These are phyloP conservation scores for Suhomyces bokatorum DNA, from an alignment of 1,139 yeast species.

Conservation along the genomic window DNA sequence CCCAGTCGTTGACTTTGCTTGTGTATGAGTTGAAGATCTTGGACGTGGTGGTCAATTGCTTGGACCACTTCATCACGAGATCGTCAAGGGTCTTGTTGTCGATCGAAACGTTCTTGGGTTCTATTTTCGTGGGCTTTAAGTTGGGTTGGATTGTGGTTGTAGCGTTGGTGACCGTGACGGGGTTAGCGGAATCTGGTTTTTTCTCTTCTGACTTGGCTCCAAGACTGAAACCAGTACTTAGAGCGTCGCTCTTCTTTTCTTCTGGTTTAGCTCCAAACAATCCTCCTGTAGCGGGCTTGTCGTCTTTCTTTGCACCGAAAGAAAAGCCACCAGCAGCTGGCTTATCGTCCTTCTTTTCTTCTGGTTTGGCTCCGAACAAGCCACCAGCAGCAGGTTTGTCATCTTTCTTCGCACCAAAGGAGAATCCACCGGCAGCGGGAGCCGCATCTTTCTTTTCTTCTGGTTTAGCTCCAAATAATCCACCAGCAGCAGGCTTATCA, in stretches of 20 bases:
- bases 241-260: slow-evolving; percentile 14
- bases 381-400: slow-evolving; percentile 20
- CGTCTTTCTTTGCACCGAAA: slow-evolving; percentile 17
- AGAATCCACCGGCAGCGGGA: slow-evolving; percentile 10
- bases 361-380: slow-evolving; percentile 27
- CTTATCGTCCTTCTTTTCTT: slow-evolving; percentile 16
- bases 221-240: slow-evolving; percentile 10
- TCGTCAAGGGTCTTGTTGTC: slow-evolving; percentile 93
- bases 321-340: slow-evolving; percentile 17
- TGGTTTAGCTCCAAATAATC: slow-evolving; percentile 27
- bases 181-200: slow-evolving; percentile 11
- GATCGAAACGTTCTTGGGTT: slow-evolving; percentile 72
- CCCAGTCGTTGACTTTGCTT: slow-evolving; percentile 78
- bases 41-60: slow-evolving; percentile 73
- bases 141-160: slow-evolving; percentile 28
- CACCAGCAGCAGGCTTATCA: slow-evolving; percentile 18
- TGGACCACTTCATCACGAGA: slow-evolving; percentile 89
- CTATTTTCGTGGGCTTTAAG: slow-evolving; percentile 50
- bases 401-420: slow-evolving; percentile 20
- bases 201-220: slow-evolving; percentile 20
- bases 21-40: slow-evolving; percentile 78
- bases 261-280: slow-evolving; percentile 25
- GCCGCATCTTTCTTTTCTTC: slow-evolving; percentile 19
- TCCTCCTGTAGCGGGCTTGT: slow-evolving; percentile 16
- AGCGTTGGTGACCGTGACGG: slow-evolving; percentile 13